phyloP scores from a whole-genome alignment of 2,329 filamentous ascomycete genomes.

The Chaetomium globosum region DNA sequence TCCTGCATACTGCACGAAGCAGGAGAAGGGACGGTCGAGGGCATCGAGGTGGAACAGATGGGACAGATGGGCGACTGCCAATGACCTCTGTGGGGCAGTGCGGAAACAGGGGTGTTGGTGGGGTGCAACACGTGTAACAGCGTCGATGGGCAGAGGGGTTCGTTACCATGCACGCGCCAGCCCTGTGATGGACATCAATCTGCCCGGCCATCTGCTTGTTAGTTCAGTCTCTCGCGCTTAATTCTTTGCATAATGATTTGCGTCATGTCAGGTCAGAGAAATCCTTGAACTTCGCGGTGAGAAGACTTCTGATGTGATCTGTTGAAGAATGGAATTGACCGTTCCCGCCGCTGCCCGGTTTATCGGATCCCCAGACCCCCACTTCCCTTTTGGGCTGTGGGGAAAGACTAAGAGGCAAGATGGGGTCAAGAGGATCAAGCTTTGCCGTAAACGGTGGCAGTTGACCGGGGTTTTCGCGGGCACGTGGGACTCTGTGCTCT shows the following conservation, averaged over 20 bases:
- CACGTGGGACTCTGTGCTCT: conserved; percentile 9
- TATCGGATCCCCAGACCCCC: not conserved
- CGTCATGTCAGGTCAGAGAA: conserved; percentile 3
- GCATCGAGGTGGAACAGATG: not conserved
- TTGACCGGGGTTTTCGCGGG: not conserved
- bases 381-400: conserved; percentile 6
- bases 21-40: conserved; percentile 7
- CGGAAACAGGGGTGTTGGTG: conserved; percentile 19
- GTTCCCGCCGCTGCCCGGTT: not conserved
- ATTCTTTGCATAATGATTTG: conserved; percentile 13
- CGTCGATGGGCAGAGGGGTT: conserved; percentile 26
- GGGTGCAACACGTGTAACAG: conserved; percentile 35
- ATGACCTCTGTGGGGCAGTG: conserved; percentile 12
- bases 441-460: conserved; percentile 12
- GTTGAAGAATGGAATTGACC: not conserved
- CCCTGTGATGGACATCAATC: conserved; percentile 1
- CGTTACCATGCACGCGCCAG: conserved; percentile 23
- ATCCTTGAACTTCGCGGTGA: not conserved
- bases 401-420: not conserved
- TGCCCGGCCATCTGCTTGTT: not conserved
- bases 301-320: not conserved
- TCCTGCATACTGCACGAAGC: conserved; percentile 27
- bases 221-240: not conserved
- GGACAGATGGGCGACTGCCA: not conserved
- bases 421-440: not conserved